Evolutionary conservation across 352 stramenopile species (phyloP).

Genomic region (Thalassiosira gravida): DNA sequence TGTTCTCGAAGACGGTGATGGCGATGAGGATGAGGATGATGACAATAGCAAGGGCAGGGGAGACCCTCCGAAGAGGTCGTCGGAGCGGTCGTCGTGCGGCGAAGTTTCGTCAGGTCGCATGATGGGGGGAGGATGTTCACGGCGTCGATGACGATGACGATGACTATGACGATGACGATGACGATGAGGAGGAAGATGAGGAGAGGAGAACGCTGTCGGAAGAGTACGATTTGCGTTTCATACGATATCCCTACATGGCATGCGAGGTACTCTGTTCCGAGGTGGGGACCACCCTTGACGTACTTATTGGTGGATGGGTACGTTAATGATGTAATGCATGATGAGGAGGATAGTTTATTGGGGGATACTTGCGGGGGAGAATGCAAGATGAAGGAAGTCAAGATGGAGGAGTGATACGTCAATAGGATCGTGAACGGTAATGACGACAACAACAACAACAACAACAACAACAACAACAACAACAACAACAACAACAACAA

Average conservation of each 20-base stretch:
- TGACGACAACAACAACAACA: background rate
- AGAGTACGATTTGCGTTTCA: conserved; percentile 62
- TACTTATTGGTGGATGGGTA: conserved; percentile 86
- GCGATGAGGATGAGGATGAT: no score
- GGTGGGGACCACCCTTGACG: conserved; percentile 91
- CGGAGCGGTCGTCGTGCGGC: no score
- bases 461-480: background rate
- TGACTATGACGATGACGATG: no score
- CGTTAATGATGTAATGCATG: conserved; percentile 32
- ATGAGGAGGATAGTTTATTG: conserved; percentile 47
- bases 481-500: conserved; percentile 1
- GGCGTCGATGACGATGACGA: no score
- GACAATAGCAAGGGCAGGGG: no score
- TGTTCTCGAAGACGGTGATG: no score
- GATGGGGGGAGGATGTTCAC: no score
- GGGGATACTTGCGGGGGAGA: background rate
- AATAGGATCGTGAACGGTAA: background rate
- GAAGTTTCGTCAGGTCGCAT: no score
- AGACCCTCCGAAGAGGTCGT: no score
- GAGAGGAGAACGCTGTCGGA: conserved; percentile 41
- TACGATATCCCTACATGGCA: conserved; percentile 94
- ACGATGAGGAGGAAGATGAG: conserved; percentile 25
- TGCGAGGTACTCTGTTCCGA: conserved; percentile 97
- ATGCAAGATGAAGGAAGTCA: conserved; percentile 38
- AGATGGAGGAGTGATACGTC: background rate